Evolutionary conservation across 768 basidiomycete genomes (phyloP).

Genomic region (Lepiota venenata): DNA sequence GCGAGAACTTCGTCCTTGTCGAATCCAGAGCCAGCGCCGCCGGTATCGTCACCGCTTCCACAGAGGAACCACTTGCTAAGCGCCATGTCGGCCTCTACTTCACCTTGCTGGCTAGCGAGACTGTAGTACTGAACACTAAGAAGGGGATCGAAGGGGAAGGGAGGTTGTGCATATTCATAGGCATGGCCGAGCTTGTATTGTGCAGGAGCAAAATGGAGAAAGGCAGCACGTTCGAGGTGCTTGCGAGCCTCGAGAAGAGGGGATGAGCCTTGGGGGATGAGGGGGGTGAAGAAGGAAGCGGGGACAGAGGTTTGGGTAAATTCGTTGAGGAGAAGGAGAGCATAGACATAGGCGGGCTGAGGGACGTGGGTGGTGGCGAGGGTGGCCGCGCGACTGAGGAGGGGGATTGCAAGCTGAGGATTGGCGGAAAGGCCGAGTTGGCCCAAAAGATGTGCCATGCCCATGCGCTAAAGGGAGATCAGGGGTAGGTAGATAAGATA

Average conservation of each 20-base stretch:
- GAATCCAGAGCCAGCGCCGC: conserved; percentile 36
- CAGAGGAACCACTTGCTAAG: conserved; percentile 97
- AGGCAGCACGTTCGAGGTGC: conserved; percentile 83
- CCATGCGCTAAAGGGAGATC: conserved; percentile 65
- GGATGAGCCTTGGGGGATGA: conserved; percentile 48
- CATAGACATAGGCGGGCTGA: conserved; percentile 86
- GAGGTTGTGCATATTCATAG: conserved; percentile 86
- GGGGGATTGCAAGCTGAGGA: conserved; percentile 56
- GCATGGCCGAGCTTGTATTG: conserved; percentile 93
- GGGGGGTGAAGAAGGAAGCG: conserved; percentile 47
- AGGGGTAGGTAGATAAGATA: conserved; percentile 10
- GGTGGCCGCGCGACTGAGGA: conserved; percentile 76
- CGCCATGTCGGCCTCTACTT: conserved; percentile 95
- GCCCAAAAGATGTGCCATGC: conserved; percentile 88
- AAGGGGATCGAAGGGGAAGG: conserved; percentile 85
- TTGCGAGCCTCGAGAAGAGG: conserved; percentile 62
- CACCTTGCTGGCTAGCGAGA: conserved; percentile 79
- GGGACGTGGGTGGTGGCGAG: conserved; percentile 73
- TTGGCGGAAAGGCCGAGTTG: conserved; percentile 68
- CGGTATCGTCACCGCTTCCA: conserved; percentile 47
- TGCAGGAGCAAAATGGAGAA: conserved; percentile 77
- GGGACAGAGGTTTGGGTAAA: conserved; percentile 66
- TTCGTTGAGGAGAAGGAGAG: conserved; percentile 82
- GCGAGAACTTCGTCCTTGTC: conserved; percentile 88
- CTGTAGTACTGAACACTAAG: conserved; percentile 89